Conservation (phyloP, 345 rosid genomes). For the Geranium rotundifolium region DNA sequence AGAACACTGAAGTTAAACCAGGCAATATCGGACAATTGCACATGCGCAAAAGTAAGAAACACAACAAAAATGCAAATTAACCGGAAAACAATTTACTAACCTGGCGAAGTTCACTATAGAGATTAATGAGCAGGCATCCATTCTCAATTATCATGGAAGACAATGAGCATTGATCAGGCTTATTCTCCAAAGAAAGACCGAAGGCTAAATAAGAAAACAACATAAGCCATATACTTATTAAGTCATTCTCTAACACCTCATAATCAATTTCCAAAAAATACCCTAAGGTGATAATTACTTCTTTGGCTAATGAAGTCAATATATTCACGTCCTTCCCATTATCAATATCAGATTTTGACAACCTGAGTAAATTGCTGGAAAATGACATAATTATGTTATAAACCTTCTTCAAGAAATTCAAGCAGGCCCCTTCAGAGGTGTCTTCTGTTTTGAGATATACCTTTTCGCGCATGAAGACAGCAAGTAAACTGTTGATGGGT, state of each 20-base stretch:
- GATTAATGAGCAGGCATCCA: slow-evolving; percentile 67
- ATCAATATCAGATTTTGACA: slow-evolving; percentile 19
- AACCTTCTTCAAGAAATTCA: slow-evolving; percentile 55
- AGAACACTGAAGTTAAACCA: slow-evolving; percentile 1
- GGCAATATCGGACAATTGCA: neutral
- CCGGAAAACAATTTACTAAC: slow-evolving; percentile 32
- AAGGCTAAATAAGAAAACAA: slow-evolving; percentile 45
- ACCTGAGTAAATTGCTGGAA: slow-evolving; percentile 27
- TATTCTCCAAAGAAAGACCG: slow-evolving; percentile 26
- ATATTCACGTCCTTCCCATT: slow-evolving; percentile 19
- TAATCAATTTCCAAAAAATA: slow-evolving; percentile 67
- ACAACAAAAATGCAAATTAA: neutral
- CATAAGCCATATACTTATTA: slow-evolving; percentile 51
- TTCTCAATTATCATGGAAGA: slow-evolving; percentile 30
- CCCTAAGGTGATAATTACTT: slow-evolving; percentile 45
- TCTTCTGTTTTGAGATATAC: slow-evolving; percentile 69
- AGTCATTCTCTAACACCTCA: slow-evolving; percentile 59
- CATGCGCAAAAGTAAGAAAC: neutral
- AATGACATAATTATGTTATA: slow-evolving; percentile 38
- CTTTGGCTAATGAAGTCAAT: slow-evolving; percentile 41
- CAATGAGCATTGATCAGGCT: slow-evolving; percentile 25
- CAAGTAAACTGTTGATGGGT: slow-evolving; percentile 48
- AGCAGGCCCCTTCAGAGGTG: slow-evolving; percentile 62
- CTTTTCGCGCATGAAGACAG: slow-evolving; percentile 34
- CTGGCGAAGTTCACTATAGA: slow-evolving; percentile 84